Percentiles rank a stretch among this genome's conserved stretches.
phyloP scores from a whole-genome alignment of 2,329 filamentous ascomycete species.

The Colletotrichum australisinense region DNA sequence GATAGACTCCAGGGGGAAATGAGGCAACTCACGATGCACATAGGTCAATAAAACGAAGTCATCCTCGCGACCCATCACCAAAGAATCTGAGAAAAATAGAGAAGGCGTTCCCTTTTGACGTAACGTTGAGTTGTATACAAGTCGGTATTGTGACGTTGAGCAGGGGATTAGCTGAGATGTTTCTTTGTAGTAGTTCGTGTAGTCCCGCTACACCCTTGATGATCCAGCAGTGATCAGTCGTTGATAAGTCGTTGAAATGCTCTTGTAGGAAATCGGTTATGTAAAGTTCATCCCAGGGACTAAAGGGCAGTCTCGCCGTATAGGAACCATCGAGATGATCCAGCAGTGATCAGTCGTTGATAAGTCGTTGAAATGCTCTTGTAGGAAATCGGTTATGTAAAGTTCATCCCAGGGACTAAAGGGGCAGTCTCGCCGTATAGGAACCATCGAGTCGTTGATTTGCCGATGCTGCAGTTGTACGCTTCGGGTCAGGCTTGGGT shows the following conservation, averaged over 20 bases:
- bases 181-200: slow-evolving; percentile 9
- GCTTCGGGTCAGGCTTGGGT: too few species aligned
- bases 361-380: slow-evolving; percentile 13
- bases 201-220: slow-evolving; percentile 25
- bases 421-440: not conserved
- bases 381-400: slow-evolving; percentile 27
- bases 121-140: slow-evolving; percentile 20
- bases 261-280: slow-evolving; percentile 30
- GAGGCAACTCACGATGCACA: slow-evolving; percentile 5
- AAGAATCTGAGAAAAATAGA: slow-evolving; percentile 26
- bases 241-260: slow-evolving; percentile 11
- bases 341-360: slow-evolving; percentile 27
- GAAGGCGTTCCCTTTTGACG: slow-evolving; percentile 17
- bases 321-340: too few species aligned
- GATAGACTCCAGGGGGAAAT: not conserved
- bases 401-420: slow-evolving; percentile 21
- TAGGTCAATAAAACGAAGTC: slow-evolving; percentile 22
- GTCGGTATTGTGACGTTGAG: slow-evolving; percentile 28
- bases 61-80: too few species aligned
- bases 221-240: slow-evolving; percentile 30
- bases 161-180: slow-evolving; percentile 22
- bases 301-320: not conserved
- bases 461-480: not conserved
- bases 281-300: slow-evolving; percentile 19
- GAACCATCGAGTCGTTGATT: not conserved